Conservation (phyloP, 2,329 filamentous ascomycete genomes). For the Hymenotorrendiella dingleyae region DNA sequence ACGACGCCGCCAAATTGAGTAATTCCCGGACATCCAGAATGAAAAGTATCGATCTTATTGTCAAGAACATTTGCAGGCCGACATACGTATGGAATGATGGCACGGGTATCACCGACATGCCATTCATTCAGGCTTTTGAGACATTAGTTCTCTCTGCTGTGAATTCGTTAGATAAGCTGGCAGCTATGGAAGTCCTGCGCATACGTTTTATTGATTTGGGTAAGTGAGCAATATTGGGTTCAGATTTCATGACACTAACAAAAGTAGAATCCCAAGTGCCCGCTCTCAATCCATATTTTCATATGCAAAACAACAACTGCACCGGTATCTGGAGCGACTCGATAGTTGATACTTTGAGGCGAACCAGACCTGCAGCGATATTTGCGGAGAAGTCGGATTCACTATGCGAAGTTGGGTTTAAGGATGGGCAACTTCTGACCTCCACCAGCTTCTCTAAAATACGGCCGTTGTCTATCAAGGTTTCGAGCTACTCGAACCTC, state of each 20-base stretch:
- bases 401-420: constrained; percentile 55
- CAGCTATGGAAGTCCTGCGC: constrained; percentile 56
- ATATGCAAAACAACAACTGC: constrained; percentile 53
- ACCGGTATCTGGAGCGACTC: constrained; percentile 67
- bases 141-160: constrained; percentile 59
- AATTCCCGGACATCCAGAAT: constrained; percentile 43
- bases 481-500: constrained; percentile 24
- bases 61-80: constrained; percentile 66
- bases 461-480: constrained; percentile 26
- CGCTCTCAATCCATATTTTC: constrained; percentile 67
- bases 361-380: constrained; percentile 49
- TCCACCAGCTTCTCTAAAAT: constrained; percentile 22
- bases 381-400: constrained; percentile 60
- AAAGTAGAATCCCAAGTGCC: constrained; percentile 61
- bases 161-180: constrained; percentile 51
- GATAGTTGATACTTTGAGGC: constrained; percentile 56
- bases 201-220: constrained; percentile 73
- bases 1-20: constrained; percentile 45
- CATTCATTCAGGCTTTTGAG: constrained; percentile 68
- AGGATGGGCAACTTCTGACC: constrained; percentile 45
- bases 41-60: constrained; percentile 63
- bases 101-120: constrained; percentile 64
- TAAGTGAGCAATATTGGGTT: constrained; percentile 21
- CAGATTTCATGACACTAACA: constrained; percentile 7
- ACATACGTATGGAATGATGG: constrained; percentile 51